Evolutionary conservation across 805 yeast species (phyloP), one percentile per base, ranked within the genome.

Genomic region (Candida nonsorbophila): DNA sequence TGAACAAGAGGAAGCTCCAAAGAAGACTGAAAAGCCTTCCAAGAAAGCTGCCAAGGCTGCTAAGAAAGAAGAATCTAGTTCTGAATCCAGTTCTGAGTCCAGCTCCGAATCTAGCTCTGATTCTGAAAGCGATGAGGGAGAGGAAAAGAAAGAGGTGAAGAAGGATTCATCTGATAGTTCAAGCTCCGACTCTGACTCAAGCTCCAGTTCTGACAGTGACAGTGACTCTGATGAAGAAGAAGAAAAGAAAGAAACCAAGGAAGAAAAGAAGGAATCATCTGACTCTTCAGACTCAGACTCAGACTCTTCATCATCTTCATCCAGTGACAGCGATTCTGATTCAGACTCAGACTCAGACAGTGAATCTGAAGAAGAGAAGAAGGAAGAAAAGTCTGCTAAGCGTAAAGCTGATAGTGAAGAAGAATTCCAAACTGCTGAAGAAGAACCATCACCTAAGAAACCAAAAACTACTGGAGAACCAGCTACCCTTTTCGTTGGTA

Each of bases 401-500:
- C 47, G 53, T 37, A 47, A 45, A 22, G 44, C 42, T n/a, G 71
- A 66, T 33, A 36, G 45, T 24, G 70, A 60, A 37, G 67, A 60
- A 32, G 58, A 51, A 33, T 57, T 53, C 40, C 55, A 62, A 36
- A 64, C 64, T 22, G 34, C 48, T 26, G 44, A 44, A 25, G 50
- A 44, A 38, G 51, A 43, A 32, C 48, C 53, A 36, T 51, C 68
- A 22, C 60, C 62, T 30, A 82, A 80, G 69, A 77, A 74, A 58
- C 62, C 64, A 42, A 73, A 70, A 67, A 42, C 54, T 30, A 60
- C 58, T 29, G 68, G 62, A 43, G 94, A 81, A 62, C 81, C 87
- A 47, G 84, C 90, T 36, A 90, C 97, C 37, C 61, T 92, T 43
- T 92, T 92, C 51, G 97, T 88, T 42, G 98, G 98, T 51, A 81